Percentiles rank a stretch among this genome's conserved stretches.
Evolutionary conservation across 73 alveolate species (phyloP).

Genomic region (Paramecium octaurelia): DNA sequence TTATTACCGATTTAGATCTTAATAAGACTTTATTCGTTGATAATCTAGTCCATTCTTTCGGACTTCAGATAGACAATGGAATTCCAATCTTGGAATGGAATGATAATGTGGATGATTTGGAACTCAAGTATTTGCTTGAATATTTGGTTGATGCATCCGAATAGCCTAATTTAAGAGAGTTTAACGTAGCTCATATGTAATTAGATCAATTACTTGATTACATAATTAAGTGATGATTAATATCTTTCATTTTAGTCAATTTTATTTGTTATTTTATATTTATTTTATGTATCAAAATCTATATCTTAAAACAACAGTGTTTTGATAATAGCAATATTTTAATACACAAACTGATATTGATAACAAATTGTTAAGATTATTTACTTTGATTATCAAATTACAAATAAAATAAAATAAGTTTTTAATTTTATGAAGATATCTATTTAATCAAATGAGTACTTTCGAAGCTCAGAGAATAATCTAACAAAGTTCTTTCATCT

Average conservation of each 20-base stretch:
- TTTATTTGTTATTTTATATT: neutral
- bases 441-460: too few species aligned
- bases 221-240: neutral
- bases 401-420: too few species aligned
- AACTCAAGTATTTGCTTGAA: constrained; percentile 71
- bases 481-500: neutral
- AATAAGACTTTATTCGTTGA: constrained; percentile 84
- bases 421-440: too few species aligned
- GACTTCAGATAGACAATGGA: constrained; percentile 84
- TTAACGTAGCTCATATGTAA: constrained; percentile 14
- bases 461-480: neutral
- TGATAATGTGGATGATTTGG: constrained; percentile 73
- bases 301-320: too few species aligned
- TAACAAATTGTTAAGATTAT: too few species aligned
- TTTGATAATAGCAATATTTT: too few species aligned
- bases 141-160: constrained; percentile 63
- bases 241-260: neutral
- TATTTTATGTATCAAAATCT: too few species aligned
- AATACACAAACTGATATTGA: too few species aligned
- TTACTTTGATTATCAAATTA: too few species aligned
- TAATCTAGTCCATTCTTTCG: constrained; percentile 90
- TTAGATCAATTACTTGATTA: constrained; percentile 41
- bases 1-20: constrained; percentile 76
- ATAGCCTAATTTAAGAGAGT: constrained; percentile 49
- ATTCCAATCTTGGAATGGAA: constrained; percentile 82